These are phyloP conservation scores for Pichia norvegensis DNA, from an alignment of 1,139 yeast genomes.

Conservation along the genomic window DNA sequence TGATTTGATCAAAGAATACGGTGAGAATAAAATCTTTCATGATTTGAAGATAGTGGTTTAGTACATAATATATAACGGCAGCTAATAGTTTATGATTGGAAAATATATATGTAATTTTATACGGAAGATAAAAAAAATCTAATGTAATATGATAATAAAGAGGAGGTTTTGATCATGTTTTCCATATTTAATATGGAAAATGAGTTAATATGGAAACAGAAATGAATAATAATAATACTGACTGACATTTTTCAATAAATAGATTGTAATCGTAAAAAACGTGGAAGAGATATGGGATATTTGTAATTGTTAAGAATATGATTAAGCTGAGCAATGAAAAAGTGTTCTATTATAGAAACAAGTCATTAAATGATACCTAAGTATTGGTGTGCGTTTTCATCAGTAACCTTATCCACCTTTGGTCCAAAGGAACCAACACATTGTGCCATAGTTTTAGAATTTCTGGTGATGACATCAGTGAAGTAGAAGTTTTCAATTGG, in stretches of 20 bases:
- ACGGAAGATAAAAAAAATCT: slow-evolving; percentile 6
- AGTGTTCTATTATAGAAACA: background rate
- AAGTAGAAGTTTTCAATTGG: slow-evolving; percentile 80
- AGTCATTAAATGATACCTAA: slow-evolving; percentile 24
- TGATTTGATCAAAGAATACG: slow-evolving; percentile 22
- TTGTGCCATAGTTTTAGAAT: slow-evolving; percentile 86
- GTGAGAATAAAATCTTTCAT: slow-evolving; percentile 13
- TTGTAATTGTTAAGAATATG: background rate
- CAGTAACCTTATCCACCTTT: slow-evolving; percentile 50
- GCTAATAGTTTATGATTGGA: background rate
- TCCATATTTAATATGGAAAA: background rate
- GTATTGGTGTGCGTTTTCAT: slow-evolving; percentile 35
- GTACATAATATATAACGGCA: background rate
- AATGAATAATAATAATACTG: slow-evolving; percentile 13
- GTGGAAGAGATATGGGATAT: slow-evolving; percentile 2
- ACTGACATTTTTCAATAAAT: slow-evolving; percentile 4
- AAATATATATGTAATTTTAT: slow-evolving; percentile 3
- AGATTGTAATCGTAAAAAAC: slow-evolving; percentile 8
- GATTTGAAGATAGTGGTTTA: slow-evolving; percentile 1
- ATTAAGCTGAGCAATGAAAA: background rate
- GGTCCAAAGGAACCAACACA: slow-evolving; percentile 65
- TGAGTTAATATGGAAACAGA: slow-evolving; percentile 10
- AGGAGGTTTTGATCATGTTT: background rate
- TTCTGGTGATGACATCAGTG: slow-evolving; percentile 81
- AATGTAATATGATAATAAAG: background rate